These are phyloP conservation scores for Nothophytophthora sp. DNA, from an alignment of 352 stramenopile species.

Conservation along the genomic window DNA sequence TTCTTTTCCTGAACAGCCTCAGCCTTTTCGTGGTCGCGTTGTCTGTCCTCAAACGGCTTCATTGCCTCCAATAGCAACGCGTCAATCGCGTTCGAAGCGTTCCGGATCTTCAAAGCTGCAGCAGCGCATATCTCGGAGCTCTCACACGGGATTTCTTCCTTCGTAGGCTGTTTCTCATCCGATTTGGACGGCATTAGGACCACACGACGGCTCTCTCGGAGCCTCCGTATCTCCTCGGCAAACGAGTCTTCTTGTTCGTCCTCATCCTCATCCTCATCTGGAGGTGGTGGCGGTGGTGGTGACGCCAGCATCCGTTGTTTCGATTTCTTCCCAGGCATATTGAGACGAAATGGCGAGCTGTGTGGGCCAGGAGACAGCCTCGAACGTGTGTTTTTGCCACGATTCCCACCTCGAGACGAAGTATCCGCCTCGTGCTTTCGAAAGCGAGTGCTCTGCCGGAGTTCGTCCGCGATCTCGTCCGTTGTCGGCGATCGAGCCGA, in stretches of 20 bases:
- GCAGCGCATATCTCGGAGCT: constrained; percentile 6
- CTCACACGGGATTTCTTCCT: constrained; percentile 1
- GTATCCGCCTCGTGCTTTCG: constrained; percentile 5
- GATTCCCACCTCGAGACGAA: background rate
- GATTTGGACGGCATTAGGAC: constrained; percentile 9
- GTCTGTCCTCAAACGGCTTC: constrained; percentile 48
- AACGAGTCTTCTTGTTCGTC: constrained; percentile 51
- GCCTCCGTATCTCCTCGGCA: constrained; percentile 33
- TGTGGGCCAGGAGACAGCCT: background rate
- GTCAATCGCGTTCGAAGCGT: constrained; percentile 44
- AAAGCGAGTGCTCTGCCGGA: constrained; percentile 41
- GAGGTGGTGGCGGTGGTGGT: constrained; percentile 18
- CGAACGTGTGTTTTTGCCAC: background rate
- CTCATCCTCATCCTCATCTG: constrained; percentile 7
- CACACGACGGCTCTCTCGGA: constrained; percentile 23
- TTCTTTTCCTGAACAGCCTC: constrained; percentile 16
- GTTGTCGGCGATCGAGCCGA: constrained; percentile 19
- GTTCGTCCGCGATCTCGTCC: constrained; percentile 27
- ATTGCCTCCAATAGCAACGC: constrained; percentile 45
- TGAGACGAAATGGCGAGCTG: constrained; percentile 9
- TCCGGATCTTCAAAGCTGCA: constrained; percentile 24
- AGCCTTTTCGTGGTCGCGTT: constrained; percentile 31
- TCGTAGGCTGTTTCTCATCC: constrained; percentile 14
- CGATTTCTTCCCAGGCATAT: constrained; percentile 1
- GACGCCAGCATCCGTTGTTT: constrained; percentile 5